A percentile compares a stretch with the other conserved stretches of the same genome.
phyloP scores from a whole-genome alignment of 805 yeast genomes.

The Lipomyces sp. region DNA sequence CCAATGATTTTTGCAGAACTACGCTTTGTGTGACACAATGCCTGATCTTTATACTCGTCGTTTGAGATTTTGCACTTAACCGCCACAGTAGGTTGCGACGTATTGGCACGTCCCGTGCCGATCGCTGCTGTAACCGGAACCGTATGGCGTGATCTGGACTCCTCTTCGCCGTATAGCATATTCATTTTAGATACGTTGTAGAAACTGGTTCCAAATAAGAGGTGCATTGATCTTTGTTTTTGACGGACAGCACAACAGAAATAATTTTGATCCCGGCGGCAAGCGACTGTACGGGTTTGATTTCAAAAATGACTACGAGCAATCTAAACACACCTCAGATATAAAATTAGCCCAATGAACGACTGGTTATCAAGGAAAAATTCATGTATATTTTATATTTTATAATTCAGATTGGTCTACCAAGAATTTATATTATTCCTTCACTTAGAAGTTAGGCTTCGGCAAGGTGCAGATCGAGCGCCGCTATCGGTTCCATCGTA shows the following conservation, averaged over 20 bases:
- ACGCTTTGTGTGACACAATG: not conserved
- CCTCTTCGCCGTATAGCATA: conserved; percentile 1
- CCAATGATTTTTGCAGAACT: not conserved
- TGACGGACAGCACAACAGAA: not conserved
- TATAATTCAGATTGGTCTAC: not conserved
- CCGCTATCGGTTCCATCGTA: not conserved
- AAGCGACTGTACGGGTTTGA: not conserved
- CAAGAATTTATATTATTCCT: not conserved
- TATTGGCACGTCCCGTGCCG: not conserved
- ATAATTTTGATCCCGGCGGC: not conserved
- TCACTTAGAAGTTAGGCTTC: not conserved
- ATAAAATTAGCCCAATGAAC: not conserved
- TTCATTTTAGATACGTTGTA: not conserved
- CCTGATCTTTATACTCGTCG: not conserved
- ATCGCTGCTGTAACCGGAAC: not conserved
- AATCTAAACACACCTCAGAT: not conserved
- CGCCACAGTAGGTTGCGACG: not conserved
- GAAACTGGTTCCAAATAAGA: not conserved
- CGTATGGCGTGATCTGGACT: not conserved
- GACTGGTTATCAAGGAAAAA: not conserved
- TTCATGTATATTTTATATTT: not conserved
- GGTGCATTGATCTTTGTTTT: not conserved
- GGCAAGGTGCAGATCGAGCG: not conserved
- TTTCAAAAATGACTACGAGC: conserved; percentile 2
- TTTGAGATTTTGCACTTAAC: not conserved